A percentile compares a stretch with the other conserved stretches of the same genome.
phyloP scores from a whole-genome alignment of 2,329 filamentous ascomycete genomes.

The Tolypocladium inflatum region DNA sequence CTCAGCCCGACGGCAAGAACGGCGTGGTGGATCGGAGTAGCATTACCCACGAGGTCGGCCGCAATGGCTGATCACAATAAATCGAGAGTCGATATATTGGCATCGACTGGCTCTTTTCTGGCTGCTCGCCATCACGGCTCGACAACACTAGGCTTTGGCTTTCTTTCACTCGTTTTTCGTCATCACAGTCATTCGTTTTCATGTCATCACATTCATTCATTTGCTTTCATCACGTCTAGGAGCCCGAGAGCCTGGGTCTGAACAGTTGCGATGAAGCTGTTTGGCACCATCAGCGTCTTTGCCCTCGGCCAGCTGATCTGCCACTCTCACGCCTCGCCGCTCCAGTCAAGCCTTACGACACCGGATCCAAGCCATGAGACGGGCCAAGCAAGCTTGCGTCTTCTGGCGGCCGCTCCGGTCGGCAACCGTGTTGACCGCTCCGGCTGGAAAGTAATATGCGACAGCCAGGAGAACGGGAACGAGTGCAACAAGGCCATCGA shows the following conservation, averaged over 20 bases:
- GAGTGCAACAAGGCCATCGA: conserved; percentile 18
- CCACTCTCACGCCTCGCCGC: neutral
- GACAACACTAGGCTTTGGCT: neutral
- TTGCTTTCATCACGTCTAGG: neutral
- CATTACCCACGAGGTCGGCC: too few species aligned
- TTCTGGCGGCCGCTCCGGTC: neutral
- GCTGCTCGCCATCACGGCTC: too few species aligned
- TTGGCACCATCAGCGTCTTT: neutral
- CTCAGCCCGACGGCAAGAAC: too few species aligned
- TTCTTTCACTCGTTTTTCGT: neutral
- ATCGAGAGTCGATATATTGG: too few species aligned
- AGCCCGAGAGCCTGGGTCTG: too few species aligned
- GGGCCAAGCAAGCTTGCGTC: neutral
- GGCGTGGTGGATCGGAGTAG: too few species aligned
- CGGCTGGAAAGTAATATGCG: conserved; percentile 17
- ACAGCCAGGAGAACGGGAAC: conserved; percentile 15
- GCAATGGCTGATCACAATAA: too few species aligned
- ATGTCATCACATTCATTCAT: neutral
- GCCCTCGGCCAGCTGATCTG: neutral
- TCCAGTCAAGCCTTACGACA: neutral
- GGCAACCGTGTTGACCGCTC: conserved; percentile 3
- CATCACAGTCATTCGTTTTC: neutral
- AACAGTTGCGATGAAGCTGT: neutral
- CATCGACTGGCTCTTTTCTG: too few species aligned
- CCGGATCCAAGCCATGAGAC: neutral